phyloP scores from a whole-genome alignment of 176 grass and related monocot genomes.

The Pontederia crassipes region DNA sequence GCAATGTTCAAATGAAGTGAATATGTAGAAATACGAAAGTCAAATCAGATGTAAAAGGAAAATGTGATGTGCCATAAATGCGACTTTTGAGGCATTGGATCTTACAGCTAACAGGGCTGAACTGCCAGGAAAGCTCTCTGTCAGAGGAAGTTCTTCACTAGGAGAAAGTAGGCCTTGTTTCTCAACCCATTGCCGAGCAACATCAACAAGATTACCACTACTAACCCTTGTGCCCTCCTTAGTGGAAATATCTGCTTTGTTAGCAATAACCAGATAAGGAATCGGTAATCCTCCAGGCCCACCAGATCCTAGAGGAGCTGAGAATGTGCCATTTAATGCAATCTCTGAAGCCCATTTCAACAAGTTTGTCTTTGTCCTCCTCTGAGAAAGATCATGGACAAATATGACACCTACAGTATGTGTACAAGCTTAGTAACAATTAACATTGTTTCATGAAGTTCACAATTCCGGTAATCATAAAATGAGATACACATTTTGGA shows the following conservation, averaged over 20 bases:
- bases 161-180: conserved; percentile 70
- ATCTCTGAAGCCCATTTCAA: conserved; percentile 85
- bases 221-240: conserved; percentile 55
- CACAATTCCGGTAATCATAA: no score
- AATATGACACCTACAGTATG: conserved; percentile 78
- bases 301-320: conserved; percentile 66
- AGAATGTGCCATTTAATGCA: conserved; percentile 65
- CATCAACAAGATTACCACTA: conserved; percentile 76
- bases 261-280: conserved; percentile 86
- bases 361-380: conserved; percentile 85
- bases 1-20: no score
- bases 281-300: conserved; percentile 91
- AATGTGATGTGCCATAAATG: background rate
- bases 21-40: no score
- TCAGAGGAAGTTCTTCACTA: conserved; percentile 76
- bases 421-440: conserved; percentile 10
- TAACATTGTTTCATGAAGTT: background rate
- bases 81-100: conserved; percentile 11
- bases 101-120: conserved; percentile 73
- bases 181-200: conserved; percentile 81
- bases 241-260: conserved; percentile 65
- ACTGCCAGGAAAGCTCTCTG: conserved; percentile 71
- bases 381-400: conserved; percentile 81
- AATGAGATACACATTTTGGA: no score
- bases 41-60: no score